These are phyloP conservation scores for Yueomyces sp. DNA, from an alignment of 805 yeast species.

Conservation along the genomic window DNA sequence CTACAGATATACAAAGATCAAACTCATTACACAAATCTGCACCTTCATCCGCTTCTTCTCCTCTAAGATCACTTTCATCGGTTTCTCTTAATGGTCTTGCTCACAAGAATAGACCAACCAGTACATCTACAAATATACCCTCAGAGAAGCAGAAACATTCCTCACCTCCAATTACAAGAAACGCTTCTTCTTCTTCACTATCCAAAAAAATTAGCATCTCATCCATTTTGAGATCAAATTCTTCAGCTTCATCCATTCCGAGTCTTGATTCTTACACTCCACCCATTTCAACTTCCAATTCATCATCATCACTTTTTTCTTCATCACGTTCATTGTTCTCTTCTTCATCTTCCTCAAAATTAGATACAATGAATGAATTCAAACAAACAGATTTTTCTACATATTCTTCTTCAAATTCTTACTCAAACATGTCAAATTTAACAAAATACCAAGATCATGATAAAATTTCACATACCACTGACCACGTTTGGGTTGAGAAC, in stretches of 20 bases:
- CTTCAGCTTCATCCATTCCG: conserved; percentile 5
- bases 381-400: not conserved
- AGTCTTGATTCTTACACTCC: not conserved
- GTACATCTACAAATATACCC: no score
- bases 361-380: no score
- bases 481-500: conserved; percentile 13
- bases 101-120: no score
- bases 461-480: not conserved
- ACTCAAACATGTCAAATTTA: no score
- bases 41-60: no score
- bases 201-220: not conserved
- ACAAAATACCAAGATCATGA: no score
- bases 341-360: not conserved
- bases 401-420: not conserved
- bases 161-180: no score
- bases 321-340: conserved; percentile 8
- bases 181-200: not conserved
- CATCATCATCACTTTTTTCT: conserved; percentile 1
- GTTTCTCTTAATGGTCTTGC: no score
- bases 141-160: no score
- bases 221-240: conserved; percentile 26
- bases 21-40: no score
- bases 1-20: no score
- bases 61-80: no score
- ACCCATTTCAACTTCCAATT: conserved; percentile 1